Conservation (phyloP, 2,329 filamentous ascomycete species). For the Xylariaceae sp. region DNA sequence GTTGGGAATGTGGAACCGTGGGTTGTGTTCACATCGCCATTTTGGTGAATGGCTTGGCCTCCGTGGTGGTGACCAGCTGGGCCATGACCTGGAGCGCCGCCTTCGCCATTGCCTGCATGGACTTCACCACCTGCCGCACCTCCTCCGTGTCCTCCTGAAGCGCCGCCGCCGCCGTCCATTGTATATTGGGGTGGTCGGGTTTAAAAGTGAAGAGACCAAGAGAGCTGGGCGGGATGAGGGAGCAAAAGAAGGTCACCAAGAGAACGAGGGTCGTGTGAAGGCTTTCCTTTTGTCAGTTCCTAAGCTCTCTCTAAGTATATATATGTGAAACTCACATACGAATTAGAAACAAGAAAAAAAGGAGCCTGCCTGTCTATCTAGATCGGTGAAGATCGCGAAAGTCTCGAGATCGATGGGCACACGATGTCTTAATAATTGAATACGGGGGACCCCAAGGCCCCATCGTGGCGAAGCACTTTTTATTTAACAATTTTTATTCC, state of each 20-base stretch:
- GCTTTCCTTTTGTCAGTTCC: slow-evolving; percentile 5
- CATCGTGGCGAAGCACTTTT: slow-evolving; percentile 18
- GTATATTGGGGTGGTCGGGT: slow-evolving; percentile 14
- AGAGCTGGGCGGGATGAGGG: not conserved
- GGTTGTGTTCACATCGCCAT: slow-evolving; percentile 16
- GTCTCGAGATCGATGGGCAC: not conserved
- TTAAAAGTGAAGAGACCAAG: not conserved
- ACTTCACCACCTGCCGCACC: slow-evolving; percentile 1
- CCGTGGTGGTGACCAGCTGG: slow-evolving; percentile 13
- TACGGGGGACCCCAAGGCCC: slow-evolving; percentile 5
- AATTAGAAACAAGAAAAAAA: slow-evolving; percentile 11
- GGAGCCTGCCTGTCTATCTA: slow-evolving; percentile 18
- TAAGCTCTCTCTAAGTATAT: not conserved
- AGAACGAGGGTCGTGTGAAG: not conserved
- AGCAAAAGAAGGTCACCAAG: no score
- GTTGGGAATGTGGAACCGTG: slow-evolving; percentile 30
- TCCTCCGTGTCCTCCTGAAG: slow-evolving; percentile 10
- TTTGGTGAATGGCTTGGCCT: slow-evolving; percentile 18
- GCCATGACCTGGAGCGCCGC: slow-evolving; percentile 22
- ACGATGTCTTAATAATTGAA: slow-evolving; percentile 4
- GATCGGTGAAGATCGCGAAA: not conserved
- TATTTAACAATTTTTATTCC: not conserved
- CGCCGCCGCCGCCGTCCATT: slow-evolving; percentile 38
- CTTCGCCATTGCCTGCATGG: slow-evolving; percentile 19
- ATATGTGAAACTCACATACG: slow-evolving; percentile 2